These are phyloP conservation scores for Ganoderma resinaceum DNA, from an alignment of 1,284 basidiomycete species.

Conservation along the genomic window DNA sequence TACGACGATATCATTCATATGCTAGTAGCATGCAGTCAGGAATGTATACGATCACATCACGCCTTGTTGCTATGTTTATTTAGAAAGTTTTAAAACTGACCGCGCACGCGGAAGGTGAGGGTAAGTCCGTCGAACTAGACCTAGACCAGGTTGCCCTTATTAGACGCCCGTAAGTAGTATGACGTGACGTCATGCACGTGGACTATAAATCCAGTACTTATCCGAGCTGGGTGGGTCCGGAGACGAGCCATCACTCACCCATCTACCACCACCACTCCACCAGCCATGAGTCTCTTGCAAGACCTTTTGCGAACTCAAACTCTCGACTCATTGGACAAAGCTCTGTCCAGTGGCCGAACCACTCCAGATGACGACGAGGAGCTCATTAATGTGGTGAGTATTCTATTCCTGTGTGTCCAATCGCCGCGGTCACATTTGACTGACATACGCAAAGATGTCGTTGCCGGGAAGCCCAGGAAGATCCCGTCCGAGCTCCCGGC, in stretches of 20 bases:
- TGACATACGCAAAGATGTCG: slow-evolving; percentile 57
- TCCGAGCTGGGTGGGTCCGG: not conserved
- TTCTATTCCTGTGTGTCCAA: not conserved
- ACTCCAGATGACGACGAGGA: slow-evolving; percentile 75
- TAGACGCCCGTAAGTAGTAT: not conserved
- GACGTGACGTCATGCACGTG: slow-evolving; percentile 32
- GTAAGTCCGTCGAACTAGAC: not conserved
- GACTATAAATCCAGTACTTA: not conserved
- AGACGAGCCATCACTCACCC: slow-evolving; percentile 15
- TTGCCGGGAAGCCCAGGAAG: slow-evolving; percentile 49
- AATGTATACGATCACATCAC: not conserved
- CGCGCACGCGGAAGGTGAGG: not conserved
- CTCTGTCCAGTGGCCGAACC: slow-evolving; percentile 40
- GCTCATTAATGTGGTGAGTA: slow-evolving; percentile 75
- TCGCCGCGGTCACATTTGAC: not conserved
- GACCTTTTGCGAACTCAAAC: slow-evolving; percentile 71
- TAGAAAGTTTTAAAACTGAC: too few species aligned
- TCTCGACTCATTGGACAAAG: slow-evolving; percentile 53
- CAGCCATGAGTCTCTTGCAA: slow-evolving; percentile 74
- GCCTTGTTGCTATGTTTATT: too few species aligned
- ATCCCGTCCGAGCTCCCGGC: slow-evolving; percentile 56
- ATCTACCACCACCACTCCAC: slow-evolving; percentile 28
- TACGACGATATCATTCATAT: not conserved
- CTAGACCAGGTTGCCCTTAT: not conserved
- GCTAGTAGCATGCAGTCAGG: not conserved